Conservation (phyloP, 2,329 filamentous ascomycete genomes). For the Colletotrichum australisinense region DNA sequence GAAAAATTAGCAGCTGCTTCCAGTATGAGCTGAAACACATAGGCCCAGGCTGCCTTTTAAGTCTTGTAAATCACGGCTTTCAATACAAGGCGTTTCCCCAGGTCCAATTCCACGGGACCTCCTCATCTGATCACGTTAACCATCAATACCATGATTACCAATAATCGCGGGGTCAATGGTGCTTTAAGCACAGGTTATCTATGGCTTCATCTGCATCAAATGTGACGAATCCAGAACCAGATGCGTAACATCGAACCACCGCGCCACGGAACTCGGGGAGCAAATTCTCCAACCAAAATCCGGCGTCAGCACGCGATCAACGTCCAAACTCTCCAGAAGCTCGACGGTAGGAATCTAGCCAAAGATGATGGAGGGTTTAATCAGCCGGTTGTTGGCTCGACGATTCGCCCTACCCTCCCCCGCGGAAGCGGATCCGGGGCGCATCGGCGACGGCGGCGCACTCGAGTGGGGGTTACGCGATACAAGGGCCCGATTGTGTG, state of each 20-base stretch:
- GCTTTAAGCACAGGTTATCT: not conserved
- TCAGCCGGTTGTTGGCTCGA: not conserved
- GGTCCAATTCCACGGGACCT: not conserved
- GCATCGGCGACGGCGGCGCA: not conserved
- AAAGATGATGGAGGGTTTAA: constrained; percentile 13
- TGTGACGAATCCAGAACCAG: constrained; percentile 20
- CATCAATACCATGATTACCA: constrained; percentile 22
- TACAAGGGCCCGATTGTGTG: constrained; percentile 34
- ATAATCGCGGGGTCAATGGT: constrained; percentile 19
- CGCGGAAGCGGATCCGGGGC: constrained; percentile 22
- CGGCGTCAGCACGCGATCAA: constrained; percentile 24
- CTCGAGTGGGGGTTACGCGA: constrained; percentile 30
- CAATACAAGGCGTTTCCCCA: not conserved
- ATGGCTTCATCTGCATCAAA: constrained; percentile 24
- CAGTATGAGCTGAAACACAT: fast-evolving
- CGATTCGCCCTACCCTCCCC: not conserved
- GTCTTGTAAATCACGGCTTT: not conserved
- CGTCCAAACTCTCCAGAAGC: not conserved
- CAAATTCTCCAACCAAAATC: constrained; percentile 3
- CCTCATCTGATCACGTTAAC: not conserved
- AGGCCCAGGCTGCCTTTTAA: not conserved
- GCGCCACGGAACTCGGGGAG: not conserved
- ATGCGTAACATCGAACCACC: constrained; percentile 7
- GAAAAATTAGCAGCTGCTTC: not conserved
- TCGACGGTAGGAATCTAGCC: not conserved